phyloP scores from a whole-genome alignment of 305 asterid species.

The Fraxinus paxiana region DNA sequence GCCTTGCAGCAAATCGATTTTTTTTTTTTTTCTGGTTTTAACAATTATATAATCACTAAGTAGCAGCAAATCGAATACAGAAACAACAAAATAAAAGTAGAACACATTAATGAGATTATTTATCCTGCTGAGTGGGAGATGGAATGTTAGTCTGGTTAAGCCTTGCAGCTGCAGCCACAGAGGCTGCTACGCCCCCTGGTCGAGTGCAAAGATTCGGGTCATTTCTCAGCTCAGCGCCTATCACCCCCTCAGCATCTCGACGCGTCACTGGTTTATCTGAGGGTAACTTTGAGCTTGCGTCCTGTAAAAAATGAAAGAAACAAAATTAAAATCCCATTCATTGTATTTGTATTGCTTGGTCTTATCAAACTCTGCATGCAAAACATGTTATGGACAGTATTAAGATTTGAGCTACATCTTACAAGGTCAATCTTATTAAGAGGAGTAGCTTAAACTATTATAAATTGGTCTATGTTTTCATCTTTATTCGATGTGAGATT shows the following conservation, averaged over 20 bases:
- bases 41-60: not conserved
- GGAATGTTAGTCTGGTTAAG: conserved; percentile 54
- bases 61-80: not conserved
- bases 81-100: not conserved
- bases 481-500: too few species aligned
- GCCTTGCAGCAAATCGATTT: too few species aligned
- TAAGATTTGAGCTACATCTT: not conserved
- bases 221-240: conserved; percentile 81
- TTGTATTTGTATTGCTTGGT: not conserved
- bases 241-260: conserved; percentile 72
- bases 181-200: conserved; percentile 90
- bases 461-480: too few species aligned
- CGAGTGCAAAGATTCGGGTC: conserved; percentile 82
- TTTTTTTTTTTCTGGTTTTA: not conserved
- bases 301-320: conserved; percentile 23
- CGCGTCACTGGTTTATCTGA: conserved; percentile 64
- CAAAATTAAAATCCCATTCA: not conserved
- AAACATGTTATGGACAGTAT: not conserved
- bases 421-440: too few species aligned
- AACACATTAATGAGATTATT: not conserved
- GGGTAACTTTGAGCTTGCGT: conserved; percentile 54
- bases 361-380: not conserved
- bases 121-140: not conserved
- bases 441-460: too few species aligned
- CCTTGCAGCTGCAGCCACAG: conserved; percentile 89